Evolutionary conservation across 2,329 filamentous ascomycete genomes (phyloP).

Genomic region (Annulohypoxylon truncatum): DNA sequence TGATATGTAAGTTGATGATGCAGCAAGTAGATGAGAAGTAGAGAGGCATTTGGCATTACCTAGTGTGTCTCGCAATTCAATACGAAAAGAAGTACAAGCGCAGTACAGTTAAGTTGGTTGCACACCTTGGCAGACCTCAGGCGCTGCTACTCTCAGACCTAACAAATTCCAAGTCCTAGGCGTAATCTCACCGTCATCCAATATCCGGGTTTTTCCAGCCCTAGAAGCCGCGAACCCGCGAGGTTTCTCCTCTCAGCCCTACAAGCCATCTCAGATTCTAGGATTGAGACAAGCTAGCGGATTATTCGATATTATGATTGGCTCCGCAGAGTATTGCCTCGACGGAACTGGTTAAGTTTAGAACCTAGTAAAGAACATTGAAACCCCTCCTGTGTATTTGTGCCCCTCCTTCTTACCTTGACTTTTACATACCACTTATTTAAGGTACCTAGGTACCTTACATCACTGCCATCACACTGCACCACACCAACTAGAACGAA

Average conservation of each 20-base stretch:
- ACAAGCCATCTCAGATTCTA: slow-evolving; percentile 29
- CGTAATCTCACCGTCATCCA: slow-evolving; percentile 10
- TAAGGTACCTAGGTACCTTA: neutral
- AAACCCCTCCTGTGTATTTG: slow-evolving; percentile 8
- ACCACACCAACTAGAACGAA: slow-evolving; percentile 2
- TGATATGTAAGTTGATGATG: slow-evolving; percentile 1
- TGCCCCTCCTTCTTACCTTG: slow-evolving; percentile 8
- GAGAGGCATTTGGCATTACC: neutral
- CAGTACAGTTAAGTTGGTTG: neutral
- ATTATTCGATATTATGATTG: slow-evolving; percentile 27
- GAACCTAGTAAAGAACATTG: neutral
- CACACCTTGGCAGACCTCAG: slow-evolving; percentile 8
- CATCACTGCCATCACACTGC: neutral
- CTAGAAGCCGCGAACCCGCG: neutral
- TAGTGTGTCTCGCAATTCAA: neutral
- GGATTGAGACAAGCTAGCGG: slow-evolving; percentile 27
- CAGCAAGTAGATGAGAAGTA: neutral
- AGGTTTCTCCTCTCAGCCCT: slow-evolving; percentile 38
- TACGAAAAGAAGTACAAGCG: neutral
- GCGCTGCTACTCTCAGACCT: neutral
- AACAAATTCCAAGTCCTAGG: neutral
- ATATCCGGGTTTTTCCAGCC: slow-evolving; percentile 8
- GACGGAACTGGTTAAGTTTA: slow-evolving; percentile 31
- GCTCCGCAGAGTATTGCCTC: slow-evolving; percentile 36
- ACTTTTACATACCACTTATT: neutral